Base-by-base conservation (phyloP, 108 stramenopile genomes). In the Pseudonitzschia delicatissima region DNA sequence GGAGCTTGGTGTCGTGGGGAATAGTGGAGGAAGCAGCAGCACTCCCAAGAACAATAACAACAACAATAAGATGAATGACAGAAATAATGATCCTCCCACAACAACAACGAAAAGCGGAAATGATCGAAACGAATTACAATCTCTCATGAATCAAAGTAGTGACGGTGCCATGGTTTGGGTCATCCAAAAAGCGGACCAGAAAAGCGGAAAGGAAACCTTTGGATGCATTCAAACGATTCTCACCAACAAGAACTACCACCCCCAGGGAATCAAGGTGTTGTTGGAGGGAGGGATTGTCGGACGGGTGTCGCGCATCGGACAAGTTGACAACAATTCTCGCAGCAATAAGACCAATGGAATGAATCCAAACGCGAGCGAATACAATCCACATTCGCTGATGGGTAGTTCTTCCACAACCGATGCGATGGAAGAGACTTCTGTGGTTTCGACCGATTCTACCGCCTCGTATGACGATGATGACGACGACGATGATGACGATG, bases 1-100 rank as follows among this genome's bases (percentile, higher is more conserved):
- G 42, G 64, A 74, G 27, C 66, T 83, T 21, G 78, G 78, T 48
- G 75, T 85, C 33, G 70, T 79, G 49, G 75, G 78, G 35, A 33
- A 59, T 39, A 39, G 29, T 17, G 28, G 0, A 9, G 31, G 32
- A 3, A 17, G 1, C 12, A 37, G 4, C 1, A 67, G 4, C n/a
- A 15, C 18, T 13, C 3, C 17, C 12, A 2, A 2, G 23, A 39
- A 55, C 6, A 53, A 40, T 1, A 67, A 27, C 50, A 48, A 23
- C 20, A 23, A 7, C 47, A 48, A 7, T 7, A 48, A 7, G 37
- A 39, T 39, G 6, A 50, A 28, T n/a, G n/a, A n/a, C n/a, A n/a
- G n/a, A n/a, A n/a, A n/a, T n/a, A n/a, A n/a, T n/a, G n/a, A n/a
- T n/a, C n/a, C n/a, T n/a, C n/a, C n/a, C n/a, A n/a, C n/a, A n/a